Base-by-base conservation (phyloP, 1,139 yeast genomes). In the Debaryomyces nepalensis region DNA sequence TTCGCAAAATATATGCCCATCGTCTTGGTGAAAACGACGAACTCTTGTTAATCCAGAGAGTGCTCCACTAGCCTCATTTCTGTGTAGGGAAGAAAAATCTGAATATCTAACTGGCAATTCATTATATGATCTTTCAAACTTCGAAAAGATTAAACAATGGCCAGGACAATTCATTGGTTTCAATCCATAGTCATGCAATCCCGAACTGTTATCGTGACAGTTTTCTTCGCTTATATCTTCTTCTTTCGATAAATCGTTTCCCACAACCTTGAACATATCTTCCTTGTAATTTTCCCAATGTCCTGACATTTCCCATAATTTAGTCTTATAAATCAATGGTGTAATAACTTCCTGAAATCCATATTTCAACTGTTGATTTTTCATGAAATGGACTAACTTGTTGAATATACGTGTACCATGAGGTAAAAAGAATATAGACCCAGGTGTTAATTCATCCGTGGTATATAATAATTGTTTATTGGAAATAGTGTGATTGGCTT, bases 141-240 rank as follows among this genome's bases (percentile, higher is more conserved):
- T 79, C 47, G 85, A 80, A 70, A 84, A 95, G 51, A 95, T 81
- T 45, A 93, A 63, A 61, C 99, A 95, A 63, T 95, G 99, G 1
- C 98, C 98, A 0, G 99, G 99, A 63, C 99, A 93, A 68, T 93
- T 95, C 99, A 93, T 93, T 19, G 99, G 99, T 63, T 93, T 93
- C 48, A 93, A 73, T 3, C 97, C 97, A 59, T 80, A 88, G 33
- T 77, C 82, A 52, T 81, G 84, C 18, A 68, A 58, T 42, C 71
- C 77, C 21, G 57, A 57, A n/a, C 37, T 40, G 26, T 46, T 50
- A 19, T 52, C 50, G 26, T 51, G 49, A 10, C 33, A 46, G 4
- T 49, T 43, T 29, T 57, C 59, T n/a, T 51, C 54, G 7, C 6
- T 18, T n/a, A 12, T n/a, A 7, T 39, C 33, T 10, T 60, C 67